Conservation (phyloP, 2,329 filamentous ascomycete species). For the Fusarium sp. region DNA sequence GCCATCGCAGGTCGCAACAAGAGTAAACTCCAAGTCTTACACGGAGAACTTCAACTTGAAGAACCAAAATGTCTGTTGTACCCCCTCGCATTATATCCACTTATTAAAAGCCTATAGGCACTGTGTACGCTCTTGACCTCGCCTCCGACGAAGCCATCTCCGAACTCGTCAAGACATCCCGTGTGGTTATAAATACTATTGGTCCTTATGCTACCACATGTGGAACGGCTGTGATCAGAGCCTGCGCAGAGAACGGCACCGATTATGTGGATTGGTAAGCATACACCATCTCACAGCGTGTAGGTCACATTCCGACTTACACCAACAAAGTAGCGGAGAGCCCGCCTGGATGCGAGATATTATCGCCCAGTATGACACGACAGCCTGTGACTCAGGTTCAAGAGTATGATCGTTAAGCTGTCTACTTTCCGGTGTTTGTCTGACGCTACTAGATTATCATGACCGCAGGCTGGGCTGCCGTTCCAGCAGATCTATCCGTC, state of each 20-base stretch:
- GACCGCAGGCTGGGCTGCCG: constrained; percentile 31
- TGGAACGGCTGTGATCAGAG: constrained; percentile 25
- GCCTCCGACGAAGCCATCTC: not conserved
- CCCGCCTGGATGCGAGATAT: constrained; percentile 27
- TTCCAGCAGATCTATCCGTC: constrained; percentile 29
- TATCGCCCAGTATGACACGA: constrained; percentile 19
- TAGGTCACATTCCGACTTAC: not conserved
- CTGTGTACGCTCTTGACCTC: constrained; percentile 5
- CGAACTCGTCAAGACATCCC: not conserved
- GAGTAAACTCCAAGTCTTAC: constrained; percentile 74
- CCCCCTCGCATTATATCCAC: not conserved
- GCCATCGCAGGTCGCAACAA: constrained; percentile 82
- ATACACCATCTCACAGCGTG: not conserved
- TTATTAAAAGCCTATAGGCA: not conserved
- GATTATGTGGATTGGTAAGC: constrained; percentile 36
- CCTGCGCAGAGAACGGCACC: constrained; percentile 33
- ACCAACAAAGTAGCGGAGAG: constrained; percentile 28
- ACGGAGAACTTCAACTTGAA: constrained; percentile 47
- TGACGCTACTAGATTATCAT: constrained; percentile 23
- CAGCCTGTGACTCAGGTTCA: constrained; percentile 13
- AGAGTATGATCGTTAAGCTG: not conserved
- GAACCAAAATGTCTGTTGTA: constrained; percentile 2
- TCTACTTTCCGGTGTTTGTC: not conserved
- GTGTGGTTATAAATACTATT: constrained; percentile 21
- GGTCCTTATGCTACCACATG: constrained; percentile 27